phyloP scores from a whole-genome alignment of 768 basidiomycete species.

The Hygrophorus russula region DNA sequence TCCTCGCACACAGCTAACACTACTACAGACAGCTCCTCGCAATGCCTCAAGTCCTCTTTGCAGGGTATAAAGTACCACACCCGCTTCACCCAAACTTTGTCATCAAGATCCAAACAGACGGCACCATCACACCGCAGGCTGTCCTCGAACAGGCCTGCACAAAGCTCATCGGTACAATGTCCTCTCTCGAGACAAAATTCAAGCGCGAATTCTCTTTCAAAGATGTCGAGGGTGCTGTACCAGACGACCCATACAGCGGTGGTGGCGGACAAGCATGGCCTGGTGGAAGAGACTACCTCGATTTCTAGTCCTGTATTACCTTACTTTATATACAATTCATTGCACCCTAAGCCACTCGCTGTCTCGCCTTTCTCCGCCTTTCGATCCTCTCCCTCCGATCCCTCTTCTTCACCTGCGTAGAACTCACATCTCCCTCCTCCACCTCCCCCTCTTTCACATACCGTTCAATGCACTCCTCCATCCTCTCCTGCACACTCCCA shows the following conservation, averaged over 20 bases:
- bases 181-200: constrained; percentile 63
- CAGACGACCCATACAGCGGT: constrained; percentile 44
- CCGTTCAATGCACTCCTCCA: constrained; percentile 59
- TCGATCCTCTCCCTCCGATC: constrained; percentile 27
- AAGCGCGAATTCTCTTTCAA: constrained; percentile 76
- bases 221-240: constrained; percentile 38
- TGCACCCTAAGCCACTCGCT: background rate
- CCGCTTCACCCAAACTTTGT: constrained; percentile 91
- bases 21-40: constrained; percentile 71
- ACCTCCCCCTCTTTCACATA: constrained; percentile 31
- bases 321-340: background rate
- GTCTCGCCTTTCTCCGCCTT: constrained; percentile 14
- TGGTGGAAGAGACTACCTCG: constrained; percentile 40
- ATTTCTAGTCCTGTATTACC: constrained; percentile 27
- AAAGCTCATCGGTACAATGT: constrained; percentile 64
- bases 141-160: constrained; percentile 78
- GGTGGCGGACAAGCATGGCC: constrained; percentile 31
- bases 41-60: constrained; percentile 84
- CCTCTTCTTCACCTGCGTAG: constrained; percentile 62
- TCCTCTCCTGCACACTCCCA: constrained; percentile 41
- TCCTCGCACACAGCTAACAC: background rate
- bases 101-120: constrained; percentile 94
- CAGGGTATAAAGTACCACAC: constrained; percentile 97
- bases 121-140: constrained; percentile 67
- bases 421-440: constrained; percentile 51